Percentiles rank a stretch among this genome's conserved stretches.
These are phyloP conservation scores for Annulohypoxylon nitens DNA, from an alignment of 495 filamentous ascomycete species.

Conservation along the genomic window DNA sequence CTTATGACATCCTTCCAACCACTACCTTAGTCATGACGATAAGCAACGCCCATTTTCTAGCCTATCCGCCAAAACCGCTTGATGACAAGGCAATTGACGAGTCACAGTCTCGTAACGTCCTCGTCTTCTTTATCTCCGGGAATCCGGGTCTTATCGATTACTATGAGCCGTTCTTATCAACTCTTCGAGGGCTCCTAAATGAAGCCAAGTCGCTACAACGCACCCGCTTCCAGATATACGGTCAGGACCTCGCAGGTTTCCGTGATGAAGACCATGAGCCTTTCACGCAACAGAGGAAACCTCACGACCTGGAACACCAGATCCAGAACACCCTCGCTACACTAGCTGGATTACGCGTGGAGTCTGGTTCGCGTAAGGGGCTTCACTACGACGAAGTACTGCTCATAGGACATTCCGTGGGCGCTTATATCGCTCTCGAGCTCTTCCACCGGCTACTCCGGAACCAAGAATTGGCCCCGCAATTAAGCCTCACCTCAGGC, in stretches of 20 bases:
- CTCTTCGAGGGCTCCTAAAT: slow-evolving; percentile 56
- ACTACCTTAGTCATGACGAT: background rate
- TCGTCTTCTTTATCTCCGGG: slow-evolving; percentile 79
- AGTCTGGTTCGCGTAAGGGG: slow-evolving; percentile 32
- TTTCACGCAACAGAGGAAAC: slow-evolving; percentile 53
- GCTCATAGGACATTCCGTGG: slow-evolving; percentile 87
- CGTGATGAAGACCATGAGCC: slow-evolving; percentile 61
- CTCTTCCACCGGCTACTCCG: slow-evolving; percentile 68
- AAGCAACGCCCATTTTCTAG: slow-evolving; percentile 30
- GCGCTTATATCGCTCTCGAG: slow-evolving; percentile 82
- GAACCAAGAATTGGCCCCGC: slow-evolving; percentile 20
- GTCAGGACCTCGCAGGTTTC: slow-evolving; percentile 81
- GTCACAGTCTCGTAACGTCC: slow-evolving; percentile 39
- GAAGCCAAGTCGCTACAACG: slow-evolving; percentile 36
- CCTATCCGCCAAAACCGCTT: slow-evolving; percentile 35
- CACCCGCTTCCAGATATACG: slow-evolving; percentile 69
- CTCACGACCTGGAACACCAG: slow-evolving; percentile 71
- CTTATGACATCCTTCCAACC: background rate
- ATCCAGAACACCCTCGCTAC: slow-evolving; percentile 61
- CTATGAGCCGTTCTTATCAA: slow-evolving; percentile 76
- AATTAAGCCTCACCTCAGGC: slow-evolving; percentile 59
- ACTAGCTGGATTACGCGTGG: slow-evolving; percentile 36
- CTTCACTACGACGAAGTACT: slow-evolving; percentile 68
- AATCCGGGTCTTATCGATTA: slow-evolving; percentile 89
- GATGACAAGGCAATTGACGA: slow-evolving; percentile 10